phyloP scores from a whole-genome alignment of 2,329 filamentous ascomycete species.

The Diaporthe amygdali region DNA sequence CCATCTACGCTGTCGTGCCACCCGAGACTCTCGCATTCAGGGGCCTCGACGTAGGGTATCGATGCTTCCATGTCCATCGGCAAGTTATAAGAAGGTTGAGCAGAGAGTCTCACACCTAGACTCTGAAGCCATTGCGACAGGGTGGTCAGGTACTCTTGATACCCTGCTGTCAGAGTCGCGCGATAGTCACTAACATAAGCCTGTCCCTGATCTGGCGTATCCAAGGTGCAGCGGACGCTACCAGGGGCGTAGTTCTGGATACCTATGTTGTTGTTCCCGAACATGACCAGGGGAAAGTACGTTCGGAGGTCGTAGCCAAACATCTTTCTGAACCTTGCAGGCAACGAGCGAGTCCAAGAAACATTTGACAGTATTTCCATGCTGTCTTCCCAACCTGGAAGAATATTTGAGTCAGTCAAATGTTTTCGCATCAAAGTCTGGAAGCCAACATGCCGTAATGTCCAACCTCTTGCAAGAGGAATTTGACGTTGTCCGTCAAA shows the following conservation, averaged over 20 bases:
- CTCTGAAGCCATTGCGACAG: slow-evolving; percentile 34
- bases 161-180: neutral
- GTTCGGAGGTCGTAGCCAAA: slow-evolving; percentile 40
- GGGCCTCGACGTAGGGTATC: slow-evolving; percentile 42
- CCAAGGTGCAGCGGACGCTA: neutral
- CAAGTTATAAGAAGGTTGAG: slow-evolving; percentile 46
- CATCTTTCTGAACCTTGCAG: slow-evolving; percentile 33
- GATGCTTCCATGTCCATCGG: slow-evolving; percentile 46
- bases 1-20: slow-evolving; percentile 43
- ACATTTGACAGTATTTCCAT: slow-evolving; percentile 37
- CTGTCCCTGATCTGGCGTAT: neutral
- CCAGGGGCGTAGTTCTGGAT: neutral
- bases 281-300: slow-evolving; percentile 38
- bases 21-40: slow-evolving; percentile 45
- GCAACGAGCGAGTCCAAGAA: slow-evolving; percentile 42
- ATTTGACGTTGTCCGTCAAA: neutral
- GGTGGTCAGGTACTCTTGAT: neutral
- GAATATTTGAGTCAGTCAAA: neutral
- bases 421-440: neutral
- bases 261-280: neutral
- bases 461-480: neutral
- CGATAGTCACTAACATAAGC: neutral
- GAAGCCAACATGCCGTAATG: neutral
- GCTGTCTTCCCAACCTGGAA: slow-evolving; percentile 37
- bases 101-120: slow-evolving; percentile 41